phyloP scores from a whole-genome alignment of 139 green algal genomes.

The Coelastrella sp. region DNA sequence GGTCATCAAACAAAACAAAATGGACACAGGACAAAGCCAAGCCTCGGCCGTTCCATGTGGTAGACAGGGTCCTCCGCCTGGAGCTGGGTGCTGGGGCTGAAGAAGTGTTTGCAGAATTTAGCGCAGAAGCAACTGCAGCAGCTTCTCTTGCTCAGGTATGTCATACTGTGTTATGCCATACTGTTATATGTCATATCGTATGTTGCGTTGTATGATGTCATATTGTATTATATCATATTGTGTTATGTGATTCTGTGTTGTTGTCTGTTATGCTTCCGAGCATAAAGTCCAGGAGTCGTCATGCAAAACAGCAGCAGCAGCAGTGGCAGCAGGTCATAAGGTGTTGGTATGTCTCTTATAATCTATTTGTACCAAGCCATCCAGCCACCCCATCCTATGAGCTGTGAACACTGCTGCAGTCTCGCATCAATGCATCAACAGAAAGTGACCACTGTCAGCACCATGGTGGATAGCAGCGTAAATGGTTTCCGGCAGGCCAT shows the following conservation, averaged over 20 bases:
- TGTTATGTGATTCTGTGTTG: background rate
- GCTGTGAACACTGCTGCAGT: no score
- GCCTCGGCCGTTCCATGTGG: conserved; percentile 59
- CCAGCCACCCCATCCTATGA: no score
- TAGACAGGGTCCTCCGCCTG: conserved; percentile 51
- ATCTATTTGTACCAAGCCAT: no score
- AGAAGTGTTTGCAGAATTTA: conserved; percentile 78
- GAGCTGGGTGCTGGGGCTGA: conserved; percentile 59
- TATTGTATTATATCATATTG: background rate
- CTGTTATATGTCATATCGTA: background rate
- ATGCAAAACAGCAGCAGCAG: no score
- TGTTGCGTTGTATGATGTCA: background rate
- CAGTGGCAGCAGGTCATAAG: no score
- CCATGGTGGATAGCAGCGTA: no score
- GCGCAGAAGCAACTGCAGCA: conserved; percentile 70
- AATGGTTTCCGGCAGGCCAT: no score
- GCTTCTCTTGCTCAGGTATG: conserved; percentile 83
- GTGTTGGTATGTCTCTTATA: no score
- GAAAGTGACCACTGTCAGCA: no score
- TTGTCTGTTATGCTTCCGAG: no score
- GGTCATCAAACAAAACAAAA: background rate
- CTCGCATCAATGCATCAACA: no score
- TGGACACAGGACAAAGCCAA: conserved; percentile 72
- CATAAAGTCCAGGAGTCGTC: no score
- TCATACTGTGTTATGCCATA: background rate